phyloP scores from a whole-genome alignment of 2,329 filamentous ascomycete species.

The Monosporascus sp. region DNA sequence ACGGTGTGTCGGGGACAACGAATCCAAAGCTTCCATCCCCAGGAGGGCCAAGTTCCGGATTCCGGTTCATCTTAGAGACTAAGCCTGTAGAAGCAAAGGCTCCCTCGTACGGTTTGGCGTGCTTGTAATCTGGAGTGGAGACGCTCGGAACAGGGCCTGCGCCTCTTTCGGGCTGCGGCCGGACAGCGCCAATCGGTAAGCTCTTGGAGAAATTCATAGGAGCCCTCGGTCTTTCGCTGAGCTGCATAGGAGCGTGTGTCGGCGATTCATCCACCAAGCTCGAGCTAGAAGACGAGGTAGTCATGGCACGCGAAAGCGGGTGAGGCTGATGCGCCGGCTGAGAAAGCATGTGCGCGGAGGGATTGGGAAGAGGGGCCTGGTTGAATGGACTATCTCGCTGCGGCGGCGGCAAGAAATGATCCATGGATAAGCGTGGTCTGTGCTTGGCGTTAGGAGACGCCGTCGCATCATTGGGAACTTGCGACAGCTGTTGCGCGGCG shows the following conservation, averaged over 20 bases:
- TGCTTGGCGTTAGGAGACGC: constrained; percentile 53
- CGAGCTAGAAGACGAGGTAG: constrained; percentile 78
- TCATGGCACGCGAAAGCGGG: constrained; percentile 80
- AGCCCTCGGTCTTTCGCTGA: constrained; percentile 46
- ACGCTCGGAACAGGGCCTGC: constrained; percentile 34
- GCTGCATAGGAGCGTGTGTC: constrained; percentile 53
- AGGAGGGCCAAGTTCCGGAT: constrained; percentile 62
- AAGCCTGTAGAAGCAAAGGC: constrained; percentile 93
- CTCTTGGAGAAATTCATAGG: constrained; percentile 65
- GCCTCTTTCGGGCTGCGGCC: constrained; percentile 18
- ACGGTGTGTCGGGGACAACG: constrained; percentile 88
- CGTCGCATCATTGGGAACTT: constrained; percentile 42
- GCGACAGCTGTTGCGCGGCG: constrained; percentile 51
- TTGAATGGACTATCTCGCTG: constrained; percentile 61
- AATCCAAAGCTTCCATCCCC: constrained; percentile 42
- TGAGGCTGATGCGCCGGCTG: constrained; percentile 57
- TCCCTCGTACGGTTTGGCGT: constrained; percentile 68
- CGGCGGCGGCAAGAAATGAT: constrained; percentile 66
- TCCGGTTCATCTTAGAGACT: constrained; percentile 89
- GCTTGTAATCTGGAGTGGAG: constrained; percentile 74
- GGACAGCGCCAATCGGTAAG: constrained; percentile 45
- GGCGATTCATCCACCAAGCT: constrained; percentile 66
- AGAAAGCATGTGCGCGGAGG: constrained; percentile 47
- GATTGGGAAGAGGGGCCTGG: constrained; percentile 42
- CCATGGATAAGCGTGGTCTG: constrained; percentile 70